Evolutionary conservation across 1,284 basidiomycete genomes (phyloP).

Genomic region (Ganoderma lingzhi): DNA sequence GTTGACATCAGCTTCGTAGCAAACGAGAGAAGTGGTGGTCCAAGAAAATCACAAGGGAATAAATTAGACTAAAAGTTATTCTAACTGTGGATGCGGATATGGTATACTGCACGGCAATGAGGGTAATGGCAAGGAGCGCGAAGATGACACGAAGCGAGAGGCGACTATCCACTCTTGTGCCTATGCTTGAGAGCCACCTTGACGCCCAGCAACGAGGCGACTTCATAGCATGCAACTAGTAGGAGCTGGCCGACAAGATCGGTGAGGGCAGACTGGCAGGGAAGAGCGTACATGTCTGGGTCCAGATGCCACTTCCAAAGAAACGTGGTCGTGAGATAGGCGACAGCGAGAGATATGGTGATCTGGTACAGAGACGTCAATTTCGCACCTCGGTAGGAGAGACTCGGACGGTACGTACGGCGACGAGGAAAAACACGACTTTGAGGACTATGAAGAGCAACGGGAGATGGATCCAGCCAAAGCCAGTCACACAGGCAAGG

Average conservation of each 20-base stretch:
- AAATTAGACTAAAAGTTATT: constrained; percentile 24
- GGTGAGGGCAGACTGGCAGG: constrained; percentile 89
- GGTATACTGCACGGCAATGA: constrained; percentile 8
- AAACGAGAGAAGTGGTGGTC: not conserved
- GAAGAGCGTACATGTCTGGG: constrained; percentile 94
- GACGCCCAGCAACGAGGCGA: constrained; percentile 56
- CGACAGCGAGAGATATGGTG: constrained; percentile 72
- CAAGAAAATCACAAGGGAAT: constrained; percentile 12
- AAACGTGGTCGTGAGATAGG: constrained; percentile 75
- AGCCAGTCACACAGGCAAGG: constrained; percentile 65
- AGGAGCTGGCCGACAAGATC: constrained; percentile 92
- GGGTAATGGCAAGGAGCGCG: not conserved
- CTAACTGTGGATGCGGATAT: not conserved
- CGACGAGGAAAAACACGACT: constrained; percentile 74
- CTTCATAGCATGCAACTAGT: constrained; percentile 78
- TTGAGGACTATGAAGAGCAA: constrained; percentile 73
- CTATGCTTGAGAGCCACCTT: constrained; percentile 36
- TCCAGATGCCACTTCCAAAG: constrained; percentile 88
- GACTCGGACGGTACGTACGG: constrained; percentile 58
- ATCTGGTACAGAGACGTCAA: constrained; percentile 54
- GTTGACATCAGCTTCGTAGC: not conserved
- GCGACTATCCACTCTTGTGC: constrained; percentile 7
- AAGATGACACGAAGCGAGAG: not conserved
- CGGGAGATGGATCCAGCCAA: constrained; percentile 82
- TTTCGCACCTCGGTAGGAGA: not conserved